Conservation (phyloP, 179 eudicot genomes). For the Patellifolia procumbens region DNA sequence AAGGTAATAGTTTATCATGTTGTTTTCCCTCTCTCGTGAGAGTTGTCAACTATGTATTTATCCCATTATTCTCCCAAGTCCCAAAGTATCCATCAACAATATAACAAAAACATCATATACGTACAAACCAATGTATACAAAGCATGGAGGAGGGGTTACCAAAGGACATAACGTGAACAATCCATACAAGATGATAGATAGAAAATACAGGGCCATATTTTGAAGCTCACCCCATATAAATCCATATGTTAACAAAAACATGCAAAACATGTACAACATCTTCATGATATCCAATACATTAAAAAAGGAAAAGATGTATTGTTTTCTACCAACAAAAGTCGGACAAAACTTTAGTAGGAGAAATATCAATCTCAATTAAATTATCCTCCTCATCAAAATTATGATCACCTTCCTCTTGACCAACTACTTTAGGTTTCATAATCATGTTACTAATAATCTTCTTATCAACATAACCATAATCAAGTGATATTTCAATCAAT, state of each 20-base stretch:
- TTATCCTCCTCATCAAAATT: slow-evolving; percentile 32
- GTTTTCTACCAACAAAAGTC: slow-evolving; percentile 9
- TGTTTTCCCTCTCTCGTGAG: no score
- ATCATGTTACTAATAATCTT: slow-evolving; percentile 12
- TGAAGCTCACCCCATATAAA: no score
- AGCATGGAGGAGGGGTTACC: no score
- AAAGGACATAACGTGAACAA: no score
- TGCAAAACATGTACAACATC: neutral
- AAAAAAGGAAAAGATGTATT: neutral
- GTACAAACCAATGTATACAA: no score
- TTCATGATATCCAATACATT: neutral
- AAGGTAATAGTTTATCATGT: no score
- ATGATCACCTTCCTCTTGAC: neutral
- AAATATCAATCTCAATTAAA: slow-evolving; percentile 40
- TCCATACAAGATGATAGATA: no score
- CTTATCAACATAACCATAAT: slow-evolving; percentile 34
- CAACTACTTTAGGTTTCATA: neutral
- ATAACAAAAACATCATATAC: no score
- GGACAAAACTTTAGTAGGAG: slow-evolving; percentile 16
- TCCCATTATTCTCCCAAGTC: no score
- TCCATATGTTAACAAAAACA: neutral
- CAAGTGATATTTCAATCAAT: slow-evolving; percentile 72
- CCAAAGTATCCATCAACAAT: no score
- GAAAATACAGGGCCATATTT: no score
- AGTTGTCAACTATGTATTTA: no score